A percentile compares a stretch with the other conserved stretches of the same genome.
phyloP scores from a whole-genome alignment of 2,329 filamentous ascomycete genomes.

The Cercospora sp. region DNA sequence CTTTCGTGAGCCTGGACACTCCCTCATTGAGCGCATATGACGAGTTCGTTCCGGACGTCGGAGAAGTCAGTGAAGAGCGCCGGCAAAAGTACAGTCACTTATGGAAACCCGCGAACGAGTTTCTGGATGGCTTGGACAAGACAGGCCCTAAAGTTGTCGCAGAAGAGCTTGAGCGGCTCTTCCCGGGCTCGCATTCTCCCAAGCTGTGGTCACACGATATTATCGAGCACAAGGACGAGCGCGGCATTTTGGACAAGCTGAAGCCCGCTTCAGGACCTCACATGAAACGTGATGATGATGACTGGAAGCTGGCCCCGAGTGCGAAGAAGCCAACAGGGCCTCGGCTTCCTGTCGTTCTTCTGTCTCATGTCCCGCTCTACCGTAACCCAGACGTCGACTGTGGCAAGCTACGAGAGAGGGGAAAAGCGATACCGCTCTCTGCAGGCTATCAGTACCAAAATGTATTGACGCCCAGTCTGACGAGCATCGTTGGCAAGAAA shows the following conservation, averaged over 20 bases:
- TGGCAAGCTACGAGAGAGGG: conserved; percentile 80
- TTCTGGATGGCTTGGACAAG: conserved; percentile 66
- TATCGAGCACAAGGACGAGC: conserved; percentile 31
- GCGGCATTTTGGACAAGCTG: conserved; percentile 4
- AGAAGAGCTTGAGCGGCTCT: conserved; percentile 57
- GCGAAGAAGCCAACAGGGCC: conserved; percentile 24
- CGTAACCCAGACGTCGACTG: conserved; percentile 81
- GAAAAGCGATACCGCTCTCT: conserved; percentile 76
- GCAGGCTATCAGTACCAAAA: conserved; percentile 96
- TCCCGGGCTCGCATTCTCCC: conserved; percentile 41
- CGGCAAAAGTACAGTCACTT: conserved; percentile 49
- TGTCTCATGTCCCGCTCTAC: conserved; percentile 89
- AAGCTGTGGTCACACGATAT: conserved; percentile 39
- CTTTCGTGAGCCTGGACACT: conserved; percentile 86
- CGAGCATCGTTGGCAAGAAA: conserved; percentile 70
- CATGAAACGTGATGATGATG: conserved; percentile 9
- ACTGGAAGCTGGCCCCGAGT: conserved; percentile 1
- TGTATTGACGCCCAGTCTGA: conserved; percentile 76
- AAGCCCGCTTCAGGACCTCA: conserved; percentile 8
- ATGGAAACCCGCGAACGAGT: conserved; percentile 74
- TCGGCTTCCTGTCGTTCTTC: conserved; percentile 81
- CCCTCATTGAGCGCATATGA: conserved; percentile 80
- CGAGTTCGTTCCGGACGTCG: conserved; percentile 55
- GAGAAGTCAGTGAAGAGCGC: conserved; percentile 52
- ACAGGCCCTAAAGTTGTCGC: conserved; percentile 67